Percentiles rank a stretch among this genome's conserved stretches.
These are phyloP conservation scores for Globisporangium megalacanthum DNA, from an alignment of 352 stramenopile species.

Conservation along the genomic window DNA sequence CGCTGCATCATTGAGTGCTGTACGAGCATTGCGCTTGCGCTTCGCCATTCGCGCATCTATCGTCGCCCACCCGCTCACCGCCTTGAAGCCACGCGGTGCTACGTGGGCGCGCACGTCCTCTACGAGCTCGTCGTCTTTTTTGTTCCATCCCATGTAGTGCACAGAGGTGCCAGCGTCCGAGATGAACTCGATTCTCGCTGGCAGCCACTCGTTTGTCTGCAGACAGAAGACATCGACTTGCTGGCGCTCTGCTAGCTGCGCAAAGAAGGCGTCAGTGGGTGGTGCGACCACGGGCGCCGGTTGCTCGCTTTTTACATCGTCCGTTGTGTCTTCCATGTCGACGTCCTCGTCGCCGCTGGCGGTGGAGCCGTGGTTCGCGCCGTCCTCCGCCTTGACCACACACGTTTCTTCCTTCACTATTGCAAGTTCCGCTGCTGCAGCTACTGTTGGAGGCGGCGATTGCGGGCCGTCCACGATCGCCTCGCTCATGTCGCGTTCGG, in stretches of 20 bases:
- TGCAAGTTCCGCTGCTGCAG: not conserved
- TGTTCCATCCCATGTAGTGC: conserved; percentile 70
- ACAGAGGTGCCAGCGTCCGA: conserved; percentile 28
- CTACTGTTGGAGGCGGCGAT: not conserved
- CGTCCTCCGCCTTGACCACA: not conserved
- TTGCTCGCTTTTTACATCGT: not conserved
- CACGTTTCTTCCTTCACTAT: not conserved
- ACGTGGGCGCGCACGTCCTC: conserved; percentile 27
- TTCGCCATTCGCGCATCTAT: conserved; percentile 38
- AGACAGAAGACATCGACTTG: conserved; percentile 61
- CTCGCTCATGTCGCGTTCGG: not conserved
- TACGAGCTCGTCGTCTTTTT: conserved; percentile 49
- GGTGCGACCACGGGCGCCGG: not conserved
- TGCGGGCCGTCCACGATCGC: not conserved
- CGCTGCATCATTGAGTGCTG: not conserved
- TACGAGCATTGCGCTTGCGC: conserved; percentile 7
- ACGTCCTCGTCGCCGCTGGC: not conserved
- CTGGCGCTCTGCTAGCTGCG: conserved; percentile 22
- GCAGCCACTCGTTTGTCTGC: conserved; percentile 44
- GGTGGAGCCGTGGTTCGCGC: no score
- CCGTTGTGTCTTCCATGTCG: conserved; percentile 2
- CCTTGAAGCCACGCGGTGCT: conserved; percentile 30
- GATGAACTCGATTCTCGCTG: conserved; percentile 43
- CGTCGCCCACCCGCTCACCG: conserved; percentile 29
- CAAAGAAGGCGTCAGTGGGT: conserved; percentile 6